These are phyloP conservation scores for Physcomitrium patens DNA, from an alignment of 225 moss, liverwort and hornwort genomes.

Conservation along the genomic window DNA sequence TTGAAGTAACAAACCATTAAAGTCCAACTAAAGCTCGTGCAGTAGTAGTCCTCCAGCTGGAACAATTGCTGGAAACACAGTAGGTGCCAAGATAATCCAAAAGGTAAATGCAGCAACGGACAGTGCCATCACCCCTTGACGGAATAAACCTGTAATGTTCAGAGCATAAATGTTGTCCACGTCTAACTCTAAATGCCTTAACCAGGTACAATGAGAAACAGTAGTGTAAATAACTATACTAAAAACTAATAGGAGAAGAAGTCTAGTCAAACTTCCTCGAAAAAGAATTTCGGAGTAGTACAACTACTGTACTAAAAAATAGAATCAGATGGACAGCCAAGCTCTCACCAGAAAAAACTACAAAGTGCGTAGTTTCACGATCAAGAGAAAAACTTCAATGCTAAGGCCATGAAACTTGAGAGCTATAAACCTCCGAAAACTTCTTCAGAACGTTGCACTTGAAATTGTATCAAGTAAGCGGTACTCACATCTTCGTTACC, in stretches of 20 bases:
- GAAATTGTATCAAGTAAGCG: neutral
- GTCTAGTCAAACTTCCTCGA: no score
- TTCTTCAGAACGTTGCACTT: constrained; percentile 14
- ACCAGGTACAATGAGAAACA: constrained; percentile 1
- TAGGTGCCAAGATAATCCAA: constrained; percentile 81
- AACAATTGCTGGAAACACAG: constrained; percentile 82
- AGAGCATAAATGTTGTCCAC: constrained; percentile 26
- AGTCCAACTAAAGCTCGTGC: constrained; percentile 94
- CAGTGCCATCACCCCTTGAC: constrained; percentile 96
- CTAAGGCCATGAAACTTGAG: neutral
- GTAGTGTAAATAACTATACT: constrained; percentile 12
- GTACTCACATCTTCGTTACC: constrained; percentile 5
- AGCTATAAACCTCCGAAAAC: neutral
- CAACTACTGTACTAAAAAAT: neutral
- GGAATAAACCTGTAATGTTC: constrained; percentile 95
- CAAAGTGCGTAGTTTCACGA: constrained; percentile 11
- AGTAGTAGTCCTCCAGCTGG: constrained; percentile 76
- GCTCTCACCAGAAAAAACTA: constrained; percentile 8
- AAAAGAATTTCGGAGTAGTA: neutral
- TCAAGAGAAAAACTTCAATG: constrained; percentile 7
- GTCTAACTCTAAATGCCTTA: constrained; percentile 21
- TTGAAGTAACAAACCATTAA: constrained; percentile 79
- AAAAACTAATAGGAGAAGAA: neutral
- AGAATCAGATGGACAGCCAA: constrained; percentile 9
- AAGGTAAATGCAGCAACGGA: constrained; percentile 94